Evolutionary conservation across 768 basidiomycete species (phyloP), one percentile per base, ranked within the genome.

Genomic region (Cubamyces lactineus): DNA sequence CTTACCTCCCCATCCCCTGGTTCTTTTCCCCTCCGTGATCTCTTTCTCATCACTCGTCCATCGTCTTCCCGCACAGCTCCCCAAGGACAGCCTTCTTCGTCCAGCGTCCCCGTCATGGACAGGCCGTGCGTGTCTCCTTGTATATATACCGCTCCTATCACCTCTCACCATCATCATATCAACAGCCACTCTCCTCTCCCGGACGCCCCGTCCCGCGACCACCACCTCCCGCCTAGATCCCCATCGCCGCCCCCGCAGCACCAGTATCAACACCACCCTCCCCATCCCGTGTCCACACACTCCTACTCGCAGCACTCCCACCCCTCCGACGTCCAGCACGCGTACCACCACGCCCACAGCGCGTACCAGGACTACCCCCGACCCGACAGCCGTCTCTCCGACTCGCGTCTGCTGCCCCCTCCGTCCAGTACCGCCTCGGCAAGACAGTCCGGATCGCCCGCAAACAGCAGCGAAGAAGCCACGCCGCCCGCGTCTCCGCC

Each of bases 11-110:
- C 23, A 15, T 40, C 47, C 57, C 47, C 58, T 53, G 48, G 52
- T 59, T 59, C 61, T 63, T 65, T 50, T 48, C 61, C 49, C 50
- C 55, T 65, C 61, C 49, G 41, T 61, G 58, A 60, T 59, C 38
- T 45, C 57, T 65, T 65, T 69, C 66, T 57, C 65, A 70, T 70
- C 69, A 68, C 63, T 59, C 59, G 34, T 57, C 62, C 69, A 66
- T 66, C 65, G 63, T 63, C 67, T 64, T 68, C 66, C 50, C 66
- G 66, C 65, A 65, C 69, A 66, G 65, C 61, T 61, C 52, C 65
- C 62, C 57, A 38, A 57, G 65, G 65, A 69, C 70, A 69, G 70
- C 65, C 70, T 69, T 66, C 54, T 58, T 34, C 52, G 12, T 42
- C 62, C 62, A 57, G 48, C 40, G 57, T 38, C 24, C 47, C 57